These are phyloP conservation scores for Primulina tabacum DNA, from an alignment of 257 asterid genomes.

Conservation along the genomic window DNA sequence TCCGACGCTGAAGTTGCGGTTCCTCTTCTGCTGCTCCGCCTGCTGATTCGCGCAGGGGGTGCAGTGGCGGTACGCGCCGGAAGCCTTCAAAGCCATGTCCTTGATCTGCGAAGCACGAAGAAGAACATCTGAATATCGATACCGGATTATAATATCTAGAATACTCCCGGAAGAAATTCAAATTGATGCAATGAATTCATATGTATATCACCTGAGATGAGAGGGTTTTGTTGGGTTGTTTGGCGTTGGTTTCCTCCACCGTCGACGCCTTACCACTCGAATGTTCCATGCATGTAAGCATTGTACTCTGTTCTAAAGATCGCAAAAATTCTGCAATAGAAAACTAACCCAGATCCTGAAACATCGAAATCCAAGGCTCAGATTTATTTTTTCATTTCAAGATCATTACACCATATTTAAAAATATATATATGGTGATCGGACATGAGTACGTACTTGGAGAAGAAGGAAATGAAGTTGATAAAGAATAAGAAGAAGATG, in stretches of 20 bases:
- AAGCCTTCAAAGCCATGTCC: slow-evolving; percentile 95
- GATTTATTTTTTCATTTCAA: too few species aligned
- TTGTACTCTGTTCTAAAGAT: not conserved
- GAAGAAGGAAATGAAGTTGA: too few species aligned
- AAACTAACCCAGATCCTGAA: too few species aligned
- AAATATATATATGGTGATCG: too few species aligned
- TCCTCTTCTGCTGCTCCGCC: slow-evolving; percentile 29
- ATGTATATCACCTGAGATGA: slow-evolving; percentile 60
- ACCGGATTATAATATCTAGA: too few species aligned
- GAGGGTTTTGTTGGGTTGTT: slow-evolving; percentile 59
- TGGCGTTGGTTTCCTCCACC: slow-evolving; percentile 7
- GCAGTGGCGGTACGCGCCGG: slow-evolving; percentile 85
- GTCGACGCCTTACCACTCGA: too few species aligned
- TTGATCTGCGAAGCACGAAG: slow-evolving; percentile 45
- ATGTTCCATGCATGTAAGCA: not conserved
- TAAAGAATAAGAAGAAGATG: too few species aligned
- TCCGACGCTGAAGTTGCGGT: slow-evolving; percentile 5
- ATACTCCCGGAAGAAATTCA: not conserved
- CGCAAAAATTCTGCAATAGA: too few species aligned
- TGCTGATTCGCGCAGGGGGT: slow-evolving; percentile 67
- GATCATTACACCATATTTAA: too few species aligned
- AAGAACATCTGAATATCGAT: too few species aligned
- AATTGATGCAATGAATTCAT: not conserved
- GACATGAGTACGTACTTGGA: too few species aligned
- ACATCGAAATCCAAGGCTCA: too few species aligned